phyloP scores from a whole-genome alignment of 345 rosid genomes.

The Eucalyptus polyanthemos region DNA sequence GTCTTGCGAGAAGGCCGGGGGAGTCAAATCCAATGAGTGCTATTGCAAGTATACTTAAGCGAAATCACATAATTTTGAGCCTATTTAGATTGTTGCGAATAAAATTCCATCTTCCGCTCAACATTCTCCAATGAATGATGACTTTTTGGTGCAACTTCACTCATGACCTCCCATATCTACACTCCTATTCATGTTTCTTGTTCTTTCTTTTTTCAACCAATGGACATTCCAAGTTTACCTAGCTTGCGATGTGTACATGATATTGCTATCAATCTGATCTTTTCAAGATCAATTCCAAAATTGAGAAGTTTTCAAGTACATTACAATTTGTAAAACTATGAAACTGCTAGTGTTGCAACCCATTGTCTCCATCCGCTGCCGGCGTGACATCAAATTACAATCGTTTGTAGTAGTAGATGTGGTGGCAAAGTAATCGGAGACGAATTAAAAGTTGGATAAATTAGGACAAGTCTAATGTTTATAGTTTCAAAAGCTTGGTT shows the following conservation, averaged over 20 bases:
- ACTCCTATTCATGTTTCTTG: background rate
- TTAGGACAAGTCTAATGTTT: background rate
- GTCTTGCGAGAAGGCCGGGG: background rate
- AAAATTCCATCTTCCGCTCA: background rate
- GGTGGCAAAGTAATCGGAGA: background rate
- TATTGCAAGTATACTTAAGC: background rate
- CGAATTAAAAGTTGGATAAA: background rate
- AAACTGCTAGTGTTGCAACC: background rate
- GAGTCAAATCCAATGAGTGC: background rate
- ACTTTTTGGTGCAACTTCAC: background rate
- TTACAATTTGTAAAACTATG: background rate
- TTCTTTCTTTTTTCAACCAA: background rate
- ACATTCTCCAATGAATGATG: background rate
- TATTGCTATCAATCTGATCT: background rate
- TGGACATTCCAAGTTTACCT: background rate
- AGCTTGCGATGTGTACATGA: background rate
- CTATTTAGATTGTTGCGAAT: background rate
- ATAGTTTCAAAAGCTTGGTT: background rate
- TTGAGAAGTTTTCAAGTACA: background rate
- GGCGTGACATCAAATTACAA: background rate
- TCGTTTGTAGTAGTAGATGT: background rate
- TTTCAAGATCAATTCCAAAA: background rate
- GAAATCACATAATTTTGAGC: background rate
- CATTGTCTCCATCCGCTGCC: background rate
- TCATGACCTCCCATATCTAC: background rate